Conservation (phyloP, 2,329 filamentous ascomycete species). For the Fusarium goolgardi region DNA sequence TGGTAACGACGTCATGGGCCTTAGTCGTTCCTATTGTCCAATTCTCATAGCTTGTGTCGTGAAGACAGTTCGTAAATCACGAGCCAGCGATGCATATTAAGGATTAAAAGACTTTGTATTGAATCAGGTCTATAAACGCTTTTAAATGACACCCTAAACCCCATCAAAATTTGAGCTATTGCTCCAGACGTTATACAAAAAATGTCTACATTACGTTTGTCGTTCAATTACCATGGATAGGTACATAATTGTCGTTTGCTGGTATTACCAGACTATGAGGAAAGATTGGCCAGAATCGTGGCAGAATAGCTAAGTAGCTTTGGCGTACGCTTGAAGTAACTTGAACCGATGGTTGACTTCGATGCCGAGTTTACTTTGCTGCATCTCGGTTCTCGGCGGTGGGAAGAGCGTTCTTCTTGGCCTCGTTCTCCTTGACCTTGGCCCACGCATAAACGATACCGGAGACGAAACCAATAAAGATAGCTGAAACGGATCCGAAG, state of each 20-base stretch:
- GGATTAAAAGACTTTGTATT: constrained; percentile 16
- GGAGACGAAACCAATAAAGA: constrained; percentile 89
- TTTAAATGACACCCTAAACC: constrained; percentile 37
- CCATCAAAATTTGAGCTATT: constrained; percentile 25
- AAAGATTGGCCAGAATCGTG: background rate
- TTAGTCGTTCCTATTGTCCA: constrained; percentile 5
- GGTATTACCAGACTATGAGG: constrained; percentile 3
- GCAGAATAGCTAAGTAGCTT: constrained; percentile 1
- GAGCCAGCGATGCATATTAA: background rate
- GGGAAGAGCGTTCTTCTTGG: constrained; percentile 64
- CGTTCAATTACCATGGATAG: constrained; percentile 24
- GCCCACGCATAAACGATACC: constrained; percentile 91
- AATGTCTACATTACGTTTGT: constrained; percentile 40
- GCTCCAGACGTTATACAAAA: constrained; percentile 32
- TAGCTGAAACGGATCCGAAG: constrained; percentile 92
- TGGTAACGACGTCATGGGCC: constrained; percentile 19
- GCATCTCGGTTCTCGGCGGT: constrained; percentile 60
- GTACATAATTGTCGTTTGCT: constrained; percentile 23
- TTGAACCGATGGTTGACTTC: background rate
- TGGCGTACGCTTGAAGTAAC: background rate
- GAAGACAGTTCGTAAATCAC: background rate
- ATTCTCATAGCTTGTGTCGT: background rate
- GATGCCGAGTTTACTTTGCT: constrained; percentile 26
- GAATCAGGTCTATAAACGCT: constrained; percentile 40
- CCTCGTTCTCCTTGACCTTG: constrained; percentile 66